Base-by-base conservation (phyloP, 140 eudicot genomes). In the Oenanthe javanica region DNA sequence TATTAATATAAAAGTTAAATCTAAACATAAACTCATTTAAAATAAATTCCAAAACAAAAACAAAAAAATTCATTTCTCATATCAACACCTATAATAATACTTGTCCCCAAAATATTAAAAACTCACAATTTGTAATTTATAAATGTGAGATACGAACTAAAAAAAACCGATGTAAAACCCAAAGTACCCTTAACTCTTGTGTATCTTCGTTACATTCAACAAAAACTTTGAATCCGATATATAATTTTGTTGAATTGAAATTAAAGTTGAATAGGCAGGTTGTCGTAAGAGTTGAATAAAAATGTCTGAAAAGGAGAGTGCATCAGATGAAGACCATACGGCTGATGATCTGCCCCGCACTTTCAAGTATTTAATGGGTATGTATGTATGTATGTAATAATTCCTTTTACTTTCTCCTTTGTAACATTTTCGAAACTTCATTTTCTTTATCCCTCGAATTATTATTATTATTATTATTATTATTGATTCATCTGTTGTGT, bases 301-400 rank as follows among this genome's bases (percentile, higher is more conserved):
- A 3, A 59, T 59, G 67, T 59, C 31, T 2, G 13, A 59, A 21
- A 21, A 59, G 31, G 31, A 59, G 67, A 59, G 31, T 59, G 21
- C 67, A 59, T 8, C 67, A 19, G 31, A 59, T 59, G 86, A 83
- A 27, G 96, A 88, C 59, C 85, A 79, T 67, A 83, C 92, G 5
- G 83, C 93, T 18, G 87, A 31, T 31, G 36, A 89, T 89, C 91
- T 95, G 77, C 89, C 96, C 74, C 97, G 89, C 80, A 95, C 99
- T 40, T 95, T 95, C 89, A 95, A 90, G 86, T 95, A 95, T 75
- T 81, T 95, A 69, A 80, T 95, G 36, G 99, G 99, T 95, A 49
- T 49, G 86, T 95, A 49, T 49, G 86, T 84, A 31, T 31, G 36
- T 31, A 36, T 36, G 36, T 31, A 31, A 31, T 31, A 31, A 31